Percentiles rank a stretch among this genome's conserved stretches.
Evolutionary conservation across 331 rosid species (phyloP).

Genomic region (Stylosanthes scabra): DNA sequence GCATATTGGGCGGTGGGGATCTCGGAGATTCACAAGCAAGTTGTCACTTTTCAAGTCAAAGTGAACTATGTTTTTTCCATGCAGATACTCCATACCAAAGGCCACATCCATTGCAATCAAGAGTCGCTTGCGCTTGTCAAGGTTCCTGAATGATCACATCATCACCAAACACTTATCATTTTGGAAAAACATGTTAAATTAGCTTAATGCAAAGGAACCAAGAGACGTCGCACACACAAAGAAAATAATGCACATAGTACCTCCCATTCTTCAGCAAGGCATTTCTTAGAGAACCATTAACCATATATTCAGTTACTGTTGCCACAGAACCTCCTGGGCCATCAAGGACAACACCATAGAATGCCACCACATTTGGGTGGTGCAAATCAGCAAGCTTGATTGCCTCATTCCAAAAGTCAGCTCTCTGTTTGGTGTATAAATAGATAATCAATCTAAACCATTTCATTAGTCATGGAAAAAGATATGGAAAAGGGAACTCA

Average conservation of each 20-base stretch:
- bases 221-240: background rate
- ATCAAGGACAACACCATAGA: conserved; percentile 89
- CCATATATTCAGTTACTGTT: conserved; percentile 90
- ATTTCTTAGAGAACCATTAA: conserved; percentile 82
- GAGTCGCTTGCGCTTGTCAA: conserved; percentile 81
- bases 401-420: conserved; percentile 95
- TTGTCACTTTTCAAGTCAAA: conserved; percentile 97
- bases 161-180: conserved; percentile 26
- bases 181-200: conserved; percentile 21
- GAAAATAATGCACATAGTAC: conserved; percentile 44
- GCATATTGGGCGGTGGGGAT: conserved; percentile 93
- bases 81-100: conserved; percentile 95
- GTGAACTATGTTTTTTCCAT: conserved; percentile 88
- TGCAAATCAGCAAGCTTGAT: conserved; percentile 89
- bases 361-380: conserved; percentile 92
- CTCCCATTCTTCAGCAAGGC: conserved; percentile 79
- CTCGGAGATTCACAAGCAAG: conserved; percentile 91
- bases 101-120: conserved; percentile 95
- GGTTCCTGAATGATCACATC: conserved; percentile 57
- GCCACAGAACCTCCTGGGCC: conserved; percentile 90
- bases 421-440: conserved; percentile 61
- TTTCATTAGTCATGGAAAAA: conserved; percentile 5
- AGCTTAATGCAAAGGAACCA: conserved; percentile 28
- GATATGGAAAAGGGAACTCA: conserved; percentile 18
- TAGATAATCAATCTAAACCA: conserved; percentile 26